Base-by-base conservation (phyloP, 768 basidiomycete species). In the Boletales sp. region DNA sequence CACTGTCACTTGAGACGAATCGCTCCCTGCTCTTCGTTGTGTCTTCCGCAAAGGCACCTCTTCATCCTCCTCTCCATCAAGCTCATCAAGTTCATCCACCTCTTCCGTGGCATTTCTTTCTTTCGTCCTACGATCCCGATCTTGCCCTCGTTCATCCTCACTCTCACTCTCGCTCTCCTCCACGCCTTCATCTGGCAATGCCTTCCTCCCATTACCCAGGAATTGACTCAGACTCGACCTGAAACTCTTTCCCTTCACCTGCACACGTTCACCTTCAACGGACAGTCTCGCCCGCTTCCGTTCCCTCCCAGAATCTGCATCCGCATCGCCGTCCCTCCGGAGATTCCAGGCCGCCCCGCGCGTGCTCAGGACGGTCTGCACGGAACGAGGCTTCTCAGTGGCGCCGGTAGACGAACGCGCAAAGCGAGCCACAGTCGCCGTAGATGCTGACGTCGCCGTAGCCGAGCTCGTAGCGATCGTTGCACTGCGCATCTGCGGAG, bases 341-440 rank as follows among this genome's bases (percentile, higher is more conserved):
- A 73, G 54, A 49, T 72, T 74, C 79, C 84, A 87, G 2, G 68
- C 59, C 3, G 84, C 78, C 5, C 69, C 64, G 5, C 72, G 67
- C 0, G 86, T 86, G 57, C 71, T 74, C 32, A 85, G 61, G 5
- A 80, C 73, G 50, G 75, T 71, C 56, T 79, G 73, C 4, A 54
- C 56, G 1, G 60, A 57, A 32, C 51, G 57, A 3, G 67, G 62
- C 18, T 67, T 68, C 1, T 52, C 55, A 15, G 25, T 4, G 7
- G 35, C 11, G n/a, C 8, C 25, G 0, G 48, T 44, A 5, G 44
- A 43, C 9, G 56, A 19, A 37, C n/a, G 50, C 19, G 18, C 25
- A 18, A 25, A 1, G 25, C 28, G 42, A 11, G 36, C 25, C 8
- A 8, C 8, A 7, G 49, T 36, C 15, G 40, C 13, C 17, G 42